These are phyloP conservation scores for Rhodotorula mucilaginosa DNA, from an alignment of 1,284 basidiomycete species.

Conservation along the genomic window DNA sequence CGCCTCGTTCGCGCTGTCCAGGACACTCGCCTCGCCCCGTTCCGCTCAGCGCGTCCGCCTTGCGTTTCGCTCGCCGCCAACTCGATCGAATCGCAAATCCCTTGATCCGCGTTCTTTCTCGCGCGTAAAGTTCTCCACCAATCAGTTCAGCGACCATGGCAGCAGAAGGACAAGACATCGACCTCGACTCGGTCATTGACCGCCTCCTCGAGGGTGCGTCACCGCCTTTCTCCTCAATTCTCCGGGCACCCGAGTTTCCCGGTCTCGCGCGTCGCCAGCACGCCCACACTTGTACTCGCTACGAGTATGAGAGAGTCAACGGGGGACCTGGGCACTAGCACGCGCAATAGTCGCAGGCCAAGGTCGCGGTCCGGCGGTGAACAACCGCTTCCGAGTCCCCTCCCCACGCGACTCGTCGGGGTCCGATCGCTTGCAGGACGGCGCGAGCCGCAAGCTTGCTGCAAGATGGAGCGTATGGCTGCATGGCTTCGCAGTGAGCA, in stretches of 20 bases:
- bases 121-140: neutral
- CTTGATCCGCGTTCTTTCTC: neutral
- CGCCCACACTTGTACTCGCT: too few species aligned
- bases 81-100: neutral
- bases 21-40: neutral
- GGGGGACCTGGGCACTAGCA: too few species aligned
- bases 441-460: neutral
- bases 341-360: neutral
- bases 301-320: too few species aligned
- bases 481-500: too few species aligned
- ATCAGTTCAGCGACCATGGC: constrained; percentile 12
- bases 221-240: constrained; percentile 28
- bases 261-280: neutral
- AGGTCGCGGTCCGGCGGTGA: neutral
- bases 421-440: neutral
- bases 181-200: constrained; percentile 97
- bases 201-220: constrained; percentile 81
- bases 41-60: neutral
- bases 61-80: neutral
- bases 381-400: neutral
- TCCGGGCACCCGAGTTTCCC: neutral
- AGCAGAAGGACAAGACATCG: constrained; percentile 66
- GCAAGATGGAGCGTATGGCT: neutral
- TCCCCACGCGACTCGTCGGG: neutral
- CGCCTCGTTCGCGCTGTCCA: neutral